Percentiles rank a stretch among this genome's conserved stretches.
Evolutionary conservation across 208 protist species (phyloP).

Genomic region (Crithidia mellificae): DNA sequence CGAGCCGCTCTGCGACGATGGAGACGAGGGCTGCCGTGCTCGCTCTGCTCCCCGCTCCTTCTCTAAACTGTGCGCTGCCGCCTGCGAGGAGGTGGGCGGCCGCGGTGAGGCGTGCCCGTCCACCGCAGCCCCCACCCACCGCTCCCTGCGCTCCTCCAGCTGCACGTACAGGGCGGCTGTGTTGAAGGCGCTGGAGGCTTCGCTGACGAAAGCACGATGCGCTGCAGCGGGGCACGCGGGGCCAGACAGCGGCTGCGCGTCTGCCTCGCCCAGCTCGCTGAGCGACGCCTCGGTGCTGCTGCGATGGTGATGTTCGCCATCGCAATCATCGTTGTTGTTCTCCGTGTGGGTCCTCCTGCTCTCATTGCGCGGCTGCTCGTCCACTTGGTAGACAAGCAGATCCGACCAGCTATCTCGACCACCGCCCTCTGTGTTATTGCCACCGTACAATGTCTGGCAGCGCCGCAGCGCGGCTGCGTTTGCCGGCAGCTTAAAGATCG

Average conservation of each 20-base stretch:
- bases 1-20: neutral
- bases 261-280: neutral
- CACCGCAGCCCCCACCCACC: conserved; percentile 12
- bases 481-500: conserved; percentile 21
- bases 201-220: neutral
- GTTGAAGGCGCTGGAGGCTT: conserved; percentile 3
- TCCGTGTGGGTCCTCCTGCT: neutral
- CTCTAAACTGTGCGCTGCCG: no score
- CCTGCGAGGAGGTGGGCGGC: no score
- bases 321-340: neutral
- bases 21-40: neutral
- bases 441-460: neutral
- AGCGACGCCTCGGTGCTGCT: neutral
- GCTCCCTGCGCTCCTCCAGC: conserved; percentile 16
- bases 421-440: neutral
- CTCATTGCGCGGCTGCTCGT: neutral
- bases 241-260: neutral
- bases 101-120: no score
- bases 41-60: no score
- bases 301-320: no score
- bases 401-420: conserved; percentile 42
- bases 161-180: conserved; percentile 15
- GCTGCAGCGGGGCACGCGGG: neutral
- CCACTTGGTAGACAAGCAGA: conserved; percentile 31
- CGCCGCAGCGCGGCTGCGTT: conserved; percentile 21